These are phyloP conservation scores for Pisolithus microcarpus DNA, from an alignment of 768 basidiomycete genomes.

Conservation along the genomic window DNA sequence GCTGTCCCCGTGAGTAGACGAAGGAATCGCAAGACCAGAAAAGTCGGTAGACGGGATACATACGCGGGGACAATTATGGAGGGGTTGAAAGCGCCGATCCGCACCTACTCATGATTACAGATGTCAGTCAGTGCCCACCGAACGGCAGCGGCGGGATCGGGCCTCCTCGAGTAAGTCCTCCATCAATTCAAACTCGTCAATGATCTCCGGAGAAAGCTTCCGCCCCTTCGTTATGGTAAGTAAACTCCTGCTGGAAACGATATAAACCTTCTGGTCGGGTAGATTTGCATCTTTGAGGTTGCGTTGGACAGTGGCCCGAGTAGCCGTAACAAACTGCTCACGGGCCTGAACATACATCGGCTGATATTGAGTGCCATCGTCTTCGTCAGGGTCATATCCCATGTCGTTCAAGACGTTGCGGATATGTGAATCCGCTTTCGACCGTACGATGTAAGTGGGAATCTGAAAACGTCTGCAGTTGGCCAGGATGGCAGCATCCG, in stretches of 20 bases:
- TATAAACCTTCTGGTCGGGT: constrained; percentile 16
- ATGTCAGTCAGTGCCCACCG: too few species aligned
- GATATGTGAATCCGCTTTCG: constrained; percentile 13
- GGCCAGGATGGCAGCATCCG: constrained; percentile 9
- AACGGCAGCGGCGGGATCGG: neutral
- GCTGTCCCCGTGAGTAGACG: too few species aligned
- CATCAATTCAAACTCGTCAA: constrained; percentile 13
- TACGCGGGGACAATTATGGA: too few species aligned
- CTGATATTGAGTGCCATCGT: constrained; percentile 1
- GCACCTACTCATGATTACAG: too few species aligned
- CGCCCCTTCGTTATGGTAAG: constrained; percentile 5
- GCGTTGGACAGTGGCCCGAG: constrained; percentile 8
- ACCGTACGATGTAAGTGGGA: constrained; percentile 12
- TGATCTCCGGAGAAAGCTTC: constrained; percentile 2
- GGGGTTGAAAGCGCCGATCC: too few species aligned
- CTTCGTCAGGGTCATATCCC: constrained; percentile 6
- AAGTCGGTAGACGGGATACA: too few species aligned
- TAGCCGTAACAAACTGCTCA: constrained; percentile 14
- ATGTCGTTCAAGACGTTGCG: constrained; percentile 5
- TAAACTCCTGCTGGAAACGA: constrained; percentile 11
- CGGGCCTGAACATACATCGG: constrained; percentile 9
- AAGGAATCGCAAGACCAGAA: too few species aligned
- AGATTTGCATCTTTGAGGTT: constrained; percentile 12
- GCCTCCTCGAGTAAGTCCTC: constrained; percentile 8
- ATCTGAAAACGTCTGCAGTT: constrained; percentile 9